A percentile compares a stretch with the other conserved stretches of the same genome.
phyloP scores from a whole-genome alignment of 768 basidiomycete species.

The Pleurotus sapidus region DNA sequence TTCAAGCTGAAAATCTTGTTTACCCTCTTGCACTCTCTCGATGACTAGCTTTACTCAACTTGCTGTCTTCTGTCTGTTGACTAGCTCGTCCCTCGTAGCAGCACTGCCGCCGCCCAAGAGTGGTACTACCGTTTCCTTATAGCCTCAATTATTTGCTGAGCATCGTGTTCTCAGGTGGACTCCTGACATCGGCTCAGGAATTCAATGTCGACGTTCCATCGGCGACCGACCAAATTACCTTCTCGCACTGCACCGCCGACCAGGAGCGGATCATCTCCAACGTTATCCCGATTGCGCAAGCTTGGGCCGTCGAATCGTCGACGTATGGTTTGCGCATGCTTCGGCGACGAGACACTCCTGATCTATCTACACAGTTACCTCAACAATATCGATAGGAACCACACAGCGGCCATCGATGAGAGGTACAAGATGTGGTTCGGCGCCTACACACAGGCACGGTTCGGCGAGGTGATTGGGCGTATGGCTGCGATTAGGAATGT shows the following conservation, averaged over 20 bases:
- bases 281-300: neutral
- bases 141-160: too few species aligned
- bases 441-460: neutral
- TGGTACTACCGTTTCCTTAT: too few species aligned
- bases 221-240: too few species aligned
- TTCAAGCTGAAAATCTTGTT: too few species aligned
- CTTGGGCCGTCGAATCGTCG: neutral
- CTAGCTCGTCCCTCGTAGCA: too few species aligned
- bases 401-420: neutral
- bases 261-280: neutral
- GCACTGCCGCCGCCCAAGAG: too few species aligned
- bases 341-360: neutral
- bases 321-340: neutral
- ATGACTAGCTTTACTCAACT: too few species aligned
- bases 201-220: too few species aligned
- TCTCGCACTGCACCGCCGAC: neutral
- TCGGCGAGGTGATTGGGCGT: neutral
- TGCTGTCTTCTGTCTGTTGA: too few species aligned
- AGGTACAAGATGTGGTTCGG: constrained; percentile 4
- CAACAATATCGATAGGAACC: neutral
- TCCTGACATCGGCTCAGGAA: too few species aligned
- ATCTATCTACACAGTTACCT: neutral
- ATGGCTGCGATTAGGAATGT: neutral
- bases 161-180: too few species aligned
- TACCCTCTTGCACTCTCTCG: too few species aligned